A percentile compares a stretch with the other conserved stretches of the same genome.
These are phyloP conservation scores for Macrophomina pseudophaseolina DNA, from an alignment of 2,329 filamentous ascomycete genomes.

Conservation along the genomic window DNA sequence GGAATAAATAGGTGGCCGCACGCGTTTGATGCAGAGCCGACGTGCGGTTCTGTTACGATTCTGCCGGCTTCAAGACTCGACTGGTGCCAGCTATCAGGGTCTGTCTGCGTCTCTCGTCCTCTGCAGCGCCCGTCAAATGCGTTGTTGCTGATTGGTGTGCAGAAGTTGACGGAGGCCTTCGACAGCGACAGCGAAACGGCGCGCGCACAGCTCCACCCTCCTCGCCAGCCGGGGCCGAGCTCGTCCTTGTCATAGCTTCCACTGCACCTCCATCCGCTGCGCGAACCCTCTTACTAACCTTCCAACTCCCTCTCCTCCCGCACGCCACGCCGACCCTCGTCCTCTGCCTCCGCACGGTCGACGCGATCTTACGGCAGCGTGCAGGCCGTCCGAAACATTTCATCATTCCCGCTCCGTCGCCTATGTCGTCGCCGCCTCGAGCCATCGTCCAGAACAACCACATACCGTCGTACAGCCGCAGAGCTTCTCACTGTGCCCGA, in stretches of 20 bases:
- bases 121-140: slow-evolving; percentile 10
- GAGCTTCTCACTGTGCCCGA: slow-evolving; percentile 12
- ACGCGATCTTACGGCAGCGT: slow-evolving; percentile 5
- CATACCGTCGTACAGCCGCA: slow-evolving; percentile 22
- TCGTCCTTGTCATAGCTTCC: slow-evolving; percentile 26
- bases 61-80: not conserved
- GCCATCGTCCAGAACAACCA: slow-evolving; percentile 22
- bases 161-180: slow-evolving; percentile 18
- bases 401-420: not conserved
- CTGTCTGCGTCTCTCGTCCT: not conserved
- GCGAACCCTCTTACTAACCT: slow-evolving; percentile 20
- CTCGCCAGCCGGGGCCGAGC: slow-evolving; percentile 10
- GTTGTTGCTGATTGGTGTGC: slow-evolving; percentile 19
- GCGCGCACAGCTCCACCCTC: slow-evolving; percentile 13
- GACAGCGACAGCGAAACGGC: not conserved
- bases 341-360: slow-evolving; percentile 1
- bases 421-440: slow-evolving; percentile 17
- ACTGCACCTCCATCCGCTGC: slow-evolving; percentile 17
- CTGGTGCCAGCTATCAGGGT: slow-evolving; percentile 19
- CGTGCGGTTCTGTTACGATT: not conserved
- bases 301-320: not conserved
- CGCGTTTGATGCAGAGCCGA: slow-evolving; percentile 1
- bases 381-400: slow-evolving; percentile 8
- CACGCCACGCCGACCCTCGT: slow-evolving; percentile 6
- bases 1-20: slow-evolving; percentile 14